Evolutionary conservation across 371 early-diverging fungal species (phyloP), one percentile per base, ranked within the genome.

Genomic region (Syncephalastrum racemosum): DNA sequence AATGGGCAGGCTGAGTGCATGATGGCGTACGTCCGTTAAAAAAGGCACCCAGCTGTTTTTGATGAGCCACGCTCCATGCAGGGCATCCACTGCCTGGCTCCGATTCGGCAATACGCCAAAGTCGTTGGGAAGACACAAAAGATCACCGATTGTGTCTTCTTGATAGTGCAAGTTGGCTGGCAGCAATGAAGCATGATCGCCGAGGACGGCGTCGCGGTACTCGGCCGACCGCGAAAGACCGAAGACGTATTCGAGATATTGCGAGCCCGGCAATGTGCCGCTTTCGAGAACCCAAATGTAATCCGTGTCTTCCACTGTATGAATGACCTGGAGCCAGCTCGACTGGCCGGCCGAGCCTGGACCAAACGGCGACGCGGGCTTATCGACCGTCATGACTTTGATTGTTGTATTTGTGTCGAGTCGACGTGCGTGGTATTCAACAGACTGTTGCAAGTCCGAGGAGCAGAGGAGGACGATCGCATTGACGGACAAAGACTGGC

Each of bases 221-320:
- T 72, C 67, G 8, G 63, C 60, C 3, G 74, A 70, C 31, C 72
- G 77, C 40, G 62, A 60, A 1, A 77, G 45, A 12, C 70, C 65
- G 41, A 70, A 67, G 0, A 80, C 36, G 3, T 71, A 66, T 23
- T 71, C 70, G 12, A 77, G 62, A 49, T 80, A 44, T n/a, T 55
- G 48, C 56, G 25, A 44, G 45, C 42, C 52, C 39, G 52, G 77
- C 63, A 50, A 7, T 24, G 67, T 67, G 1, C 64, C 56, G n/a
- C 61, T 52, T 24, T 80, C 81, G 23, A 80, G 19, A 2, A 77
- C 55, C 62, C 75, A 72, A 22, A 77, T 62, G 56, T 63, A 80
- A 24, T 73, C 74, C 3, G 59, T 2, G 8, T 31, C 49, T 45
- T 41, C 24, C 8, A 56, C 24, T 4, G 47, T 49, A n/a, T 59